Conservation (phyloP, 2,329 filamentous ascomycete species). For the Cryphonectria nitschkei region DNA sequence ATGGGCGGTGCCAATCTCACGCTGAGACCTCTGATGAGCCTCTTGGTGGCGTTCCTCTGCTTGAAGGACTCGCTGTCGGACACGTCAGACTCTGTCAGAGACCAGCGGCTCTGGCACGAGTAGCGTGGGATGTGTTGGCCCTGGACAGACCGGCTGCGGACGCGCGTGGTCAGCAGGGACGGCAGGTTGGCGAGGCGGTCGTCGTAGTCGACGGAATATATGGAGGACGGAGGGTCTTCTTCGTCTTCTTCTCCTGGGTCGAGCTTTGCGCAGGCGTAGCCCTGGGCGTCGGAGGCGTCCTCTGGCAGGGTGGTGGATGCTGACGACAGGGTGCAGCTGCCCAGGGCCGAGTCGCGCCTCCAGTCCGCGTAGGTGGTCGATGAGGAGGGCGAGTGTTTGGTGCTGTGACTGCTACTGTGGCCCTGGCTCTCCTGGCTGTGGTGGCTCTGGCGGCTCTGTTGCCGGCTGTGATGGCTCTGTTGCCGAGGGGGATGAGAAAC, state of each 20-base stretch:
- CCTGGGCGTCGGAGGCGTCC: slow-evolving; percentile 32
- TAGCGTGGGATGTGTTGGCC: slow-evolving; percentile 15
- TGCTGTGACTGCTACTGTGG: slow-evolving; percentile 1
- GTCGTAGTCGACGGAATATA: slow-evolving; percentile 20
- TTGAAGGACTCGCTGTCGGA: slow-evolving; percentile 17
- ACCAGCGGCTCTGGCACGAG: slow-evolving; percentile 30
- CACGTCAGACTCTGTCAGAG: slow-evolving; percentile 25
- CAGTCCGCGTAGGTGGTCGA: slow-evolving; percentile 43
- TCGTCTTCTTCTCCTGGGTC: not conserved
- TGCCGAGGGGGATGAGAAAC: not conserved
- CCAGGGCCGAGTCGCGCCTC: slow-evolving; percentile 61
- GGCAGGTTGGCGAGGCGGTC: slow-evolving; percentile 6
- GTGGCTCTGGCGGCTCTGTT: slow-evolving; percentile 35
- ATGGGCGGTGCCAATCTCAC: slow-evolving; percentile 23
- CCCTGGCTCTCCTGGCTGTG: slow-evolving; percentile 44
- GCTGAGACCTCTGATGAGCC: slow-evolving; percentile 27
- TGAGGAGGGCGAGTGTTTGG: slow-evolving; percentile 29
- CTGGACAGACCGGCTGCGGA: slow-evolving; percentile 20
- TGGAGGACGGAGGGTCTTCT: slow-evolving; percentile 12
- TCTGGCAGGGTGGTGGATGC: slow-evolving; percentile 39
- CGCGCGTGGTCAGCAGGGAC: not conserved
- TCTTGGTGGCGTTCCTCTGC: slow-evolving; percentile 14
- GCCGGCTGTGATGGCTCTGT: slow-evolving; percentile 40
- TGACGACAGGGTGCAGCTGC: slow-evolving; percentile 47
- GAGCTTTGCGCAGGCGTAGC: slow-evolving; percentile 18